Conservation (phyloP, 495 filamentous ascomycete genomes). For the Penicillium bialowiezense region DNA sequence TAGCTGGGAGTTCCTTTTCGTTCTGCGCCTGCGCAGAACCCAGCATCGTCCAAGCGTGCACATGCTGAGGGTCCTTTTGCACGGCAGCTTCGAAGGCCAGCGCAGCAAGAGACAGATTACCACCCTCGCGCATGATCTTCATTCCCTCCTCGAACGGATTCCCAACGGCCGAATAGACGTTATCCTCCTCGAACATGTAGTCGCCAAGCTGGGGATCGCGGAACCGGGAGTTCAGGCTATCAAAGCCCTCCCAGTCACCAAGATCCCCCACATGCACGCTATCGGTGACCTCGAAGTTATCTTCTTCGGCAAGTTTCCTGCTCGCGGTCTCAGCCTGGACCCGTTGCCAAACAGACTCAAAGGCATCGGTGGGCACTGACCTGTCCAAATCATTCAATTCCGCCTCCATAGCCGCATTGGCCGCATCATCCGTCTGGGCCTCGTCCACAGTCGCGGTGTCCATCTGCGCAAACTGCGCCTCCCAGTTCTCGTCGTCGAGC, state of each 20-base stretch:
- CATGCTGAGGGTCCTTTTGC: constrained; percentile 80
- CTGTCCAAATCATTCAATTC: constrained; percentile 89
- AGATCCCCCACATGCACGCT: constrained; percentile 64
- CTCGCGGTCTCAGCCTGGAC: constrained; percentile 76
- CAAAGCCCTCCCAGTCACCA: constrained; percentile 70
- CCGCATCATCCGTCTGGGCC: constrained; percentile 60
- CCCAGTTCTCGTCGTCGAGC: constrained; percentile 91
- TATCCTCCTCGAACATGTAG: constrained; percentile 93
- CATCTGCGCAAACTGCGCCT: constrained; percentile 89
- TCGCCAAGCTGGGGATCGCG: constrained; percentile 75
- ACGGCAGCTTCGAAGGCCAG: constrained; percentile 97
- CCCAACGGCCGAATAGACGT: constrained; percentile 70
- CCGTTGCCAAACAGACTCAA: constrained; percentile 85
- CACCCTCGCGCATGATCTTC: constrained; percentile 84
- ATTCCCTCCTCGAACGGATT: constrained; percentile 91
- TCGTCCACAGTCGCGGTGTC: constrained; percentile 68
- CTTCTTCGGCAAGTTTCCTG: constrained; percentile 68
- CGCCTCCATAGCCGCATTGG: constrained; percentile 75
- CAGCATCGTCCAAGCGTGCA: constrained; percentile 89
- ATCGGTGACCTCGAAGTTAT: constrained; percentile 51
- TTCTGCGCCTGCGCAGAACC: constrained; percentile 94
- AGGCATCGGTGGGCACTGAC: constrained; percentile 72
- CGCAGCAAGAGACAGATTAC: constrained; percentile 89
- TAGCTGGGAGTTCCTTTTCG: constrained; percentile 97
- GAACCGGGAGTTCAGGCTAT: constrained; percentile 56